Percentiles rank a stretch among this genome's conserved stretches.
phyloP scores from a whole-genome alignment of 345 rosid species.

The Punica granatum region DNA sequence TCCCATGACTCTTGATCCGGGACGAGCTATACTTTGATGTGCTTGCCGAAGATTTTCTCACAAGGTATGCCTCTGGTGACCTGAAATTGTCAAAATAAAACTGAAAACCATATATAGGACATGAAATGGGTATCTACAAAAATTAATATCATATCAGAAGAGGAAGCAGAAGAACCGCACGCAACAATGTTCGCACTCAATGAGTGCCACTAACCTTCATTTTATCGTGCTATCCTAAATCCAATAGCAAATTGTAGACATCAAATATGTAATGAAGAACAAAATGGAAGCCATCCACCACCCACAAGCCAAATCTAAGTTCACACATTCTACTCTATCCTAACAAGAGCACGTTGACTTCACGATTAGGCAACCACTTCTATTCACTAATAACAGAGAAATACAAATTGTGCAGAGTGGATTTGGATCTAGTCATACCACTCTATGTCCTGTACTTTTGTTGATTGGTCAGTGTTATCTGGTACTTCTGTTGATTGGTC shows the following conservation, averaged over 20 bases:
- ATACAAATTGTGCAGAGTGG: background rate
- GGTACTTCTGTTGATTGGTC: background rate
- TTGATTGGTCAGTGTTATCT: background rate
- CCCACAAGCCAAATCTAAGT: background rate
- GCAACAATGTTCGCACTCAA: too few relatives aligned
- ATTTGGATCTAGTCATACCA: background rate
- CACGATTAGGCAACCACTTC: background rate
- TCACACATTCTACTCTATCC: background rate
- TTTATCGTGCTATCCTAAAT: background rate
- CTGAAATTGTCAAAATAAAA: slow-evolving; percentile 24
- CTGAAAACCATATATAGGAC: background rate
- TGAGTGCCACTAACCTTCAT: too few relatives aligned
- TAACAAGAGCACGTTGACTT: background rate
- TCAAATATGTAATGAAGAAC: background rate
- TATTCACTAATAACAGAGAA: background rate
- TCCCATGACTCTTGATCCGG: slow-evolving; percentile 49
- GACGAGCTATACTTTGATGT: slow-evolving; percentile 30
- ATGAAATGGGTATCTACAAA: background rate
- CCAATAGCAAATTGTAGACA: background rate
- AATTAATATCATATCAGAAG: background rate
- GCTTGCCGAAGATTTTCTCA: slow-evolving; percentile 24
- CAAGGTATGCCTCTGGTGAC: slow-evolving; percentile 31
- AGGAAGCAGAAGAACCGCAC: too few relatives aligned
- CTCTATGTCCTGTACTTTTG: background rate
- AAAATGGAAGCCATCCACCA: background rate